Percentiles rank a stretch among this genome's conserved stretches.
Conservation (phyloP, 331 rosid species). For the Phaseolus coccineus region DNA sequence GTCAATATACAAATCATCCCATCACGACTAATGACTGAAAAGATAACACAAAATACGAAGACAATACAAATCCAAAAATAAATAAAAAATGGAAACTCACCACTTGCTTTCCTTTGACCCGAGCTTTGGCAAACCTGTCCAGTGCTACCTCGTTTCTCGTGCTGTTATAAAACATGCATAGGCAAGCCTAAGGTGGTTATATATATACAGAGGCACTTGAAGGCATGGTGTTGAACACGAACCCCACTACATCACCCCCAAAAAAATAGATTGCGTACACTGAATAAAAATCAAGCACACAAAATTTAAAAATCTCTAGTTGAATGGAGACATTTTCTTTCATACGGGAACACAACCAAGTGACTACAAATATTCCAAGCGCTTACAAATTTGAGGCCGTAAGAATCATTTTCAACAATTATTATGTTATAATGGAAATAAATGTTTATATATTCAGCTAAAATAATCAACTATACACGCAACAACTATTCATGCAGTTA, state of each 20-base stretch:
- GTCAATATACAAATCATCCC: constrained; percentile 13
- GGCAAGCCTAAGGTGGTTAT: constrained; percentile 72
- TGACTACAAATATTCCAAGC: constrained; percentile 3
- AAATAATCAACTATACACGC: too few relatives aligned
- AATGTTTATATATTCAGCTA: too few relatives aligned
- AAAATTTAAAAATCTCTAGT: neutral
- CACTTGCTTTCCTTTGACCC: constrained; percentile 58
- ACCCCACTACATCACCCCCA: constrained; percentile 62
- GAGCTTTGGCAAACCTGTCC: constrained; percentile 62
- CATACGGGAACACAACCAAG: neutral
- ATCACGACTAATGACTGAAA: neutral
- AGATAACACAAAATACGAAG: neutral
- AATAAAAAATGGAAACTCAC: constrained; percentile 54
- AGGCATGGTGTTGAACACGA: constrained; percentile 58
- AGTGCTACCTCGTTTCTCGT: constrained; percentile 64
- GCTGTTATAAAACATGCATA: constrained; percentile 78
- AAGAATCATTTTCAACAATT: neutral
- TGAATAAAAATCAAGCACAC: constrained; percentile 42
- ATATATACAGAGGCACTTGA: constrained; percentile 58
- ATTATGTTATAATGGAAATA: neutral
- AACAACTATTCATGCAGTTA: neutral
- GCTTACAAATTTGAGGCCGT: neutral
- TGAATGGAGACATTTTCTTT: constrained; percentile 11
- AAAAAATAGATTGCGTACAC: constrained; percentile 50
- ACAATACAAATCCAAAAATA: neutral